These are phyloP conservation scores for Fagopyrum homotropicum DNA, from an alignment of 148 eudicot species.

Conservation along the genomic window DNA sequence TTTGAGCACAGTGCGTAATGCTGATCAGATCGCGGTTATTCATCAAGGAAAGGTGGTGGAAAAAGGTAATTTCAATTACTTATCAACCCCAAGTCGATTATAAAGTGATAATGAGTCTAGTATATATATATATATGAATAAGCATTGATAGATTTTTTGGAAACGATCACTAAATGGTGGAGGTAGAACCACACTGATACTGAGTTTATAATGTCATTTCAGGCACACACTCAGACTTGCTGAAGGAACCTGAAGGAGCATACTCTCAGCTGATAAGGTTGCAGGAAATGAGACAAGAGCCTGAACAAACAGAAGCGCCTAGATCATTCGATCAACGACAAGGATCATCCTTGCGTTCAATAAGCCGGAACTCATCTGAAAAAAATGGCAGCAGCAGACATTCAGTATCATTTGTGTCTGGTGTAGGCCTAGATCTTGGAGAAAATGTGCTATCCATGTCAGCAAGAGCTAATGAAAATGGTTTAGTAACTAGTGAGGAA, in stretches of 20 bases:
- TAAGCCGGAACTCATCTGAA: constrained; percentile 12
- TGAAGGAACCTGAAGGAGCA: constrained; percentile 17
- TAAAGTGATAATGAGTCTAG: no score
- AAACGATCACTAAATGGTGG: no score
- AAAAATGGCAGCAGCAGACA: constrained; percentile 8
- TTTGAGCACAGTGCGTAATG: constrained; percentile 16
- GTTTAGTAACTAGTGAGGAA: constrained; percentile 17
- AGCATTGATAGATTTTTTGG: no score
- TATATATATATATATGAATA: no score
- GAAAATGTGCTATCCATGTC: background rate
- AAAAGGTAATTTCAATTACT: constrained; percentile 6
- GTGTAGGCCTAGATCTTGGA: constrained; percentile 4
- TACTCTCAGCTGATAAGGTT: constrained; percentile 15
- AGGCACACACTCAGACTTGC: constrained; percentile 12
- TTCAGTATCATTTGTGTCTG: constrained; percentile 7
- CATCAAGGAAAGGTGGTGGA: constrained; percentile 17
- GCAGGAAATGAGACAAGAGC: constrained; percentile 7
- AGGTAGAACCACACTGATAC: background rate
- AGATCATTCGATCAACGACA: constrained; percentile 12
- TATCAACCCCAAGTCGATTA: background rate
- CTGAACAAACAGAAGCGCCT: constrained; percentile 5
- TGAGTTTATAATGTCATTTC: background rate
- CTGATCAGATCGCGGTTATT: constrained; percentile 16
- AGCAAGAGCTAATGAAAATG: background rate
- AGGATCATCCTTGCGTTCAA: constrained; percentile 5